These are phyloP conservation scores for Stagonosporopsis chrysanthemi DNA, from an alignment of 2,329 filamentous ascomycete genomes.

Conservation along the genomic window DNA sequence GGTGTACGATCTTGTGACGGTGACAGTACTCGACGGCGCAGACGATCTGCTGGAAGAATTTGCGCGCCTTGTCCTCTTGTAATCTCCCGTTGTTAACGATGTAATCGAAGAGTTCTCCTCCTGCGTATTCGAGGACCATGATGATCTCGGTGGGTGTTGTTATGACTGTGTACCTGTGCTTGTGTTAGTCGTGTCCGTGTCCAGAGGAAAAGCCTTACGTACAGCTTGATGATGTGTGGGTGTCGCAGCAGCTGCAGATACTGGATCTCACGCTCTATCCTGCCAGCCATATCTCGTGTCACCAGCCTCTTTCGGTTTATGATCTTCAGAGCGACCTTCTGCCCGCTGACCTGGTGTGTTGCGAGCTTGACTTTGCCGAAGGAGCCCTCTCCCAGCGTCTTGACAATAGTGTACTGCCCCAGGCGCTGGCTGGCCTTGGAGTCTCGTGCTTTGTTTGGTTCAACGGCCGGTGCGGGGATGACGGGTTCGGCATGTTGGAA, in stretches of 20 bases:
- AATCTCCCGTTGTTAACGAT: slow-evolving; percentile 94
- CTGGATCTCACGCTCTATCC: slow-evolving; percentile 97
- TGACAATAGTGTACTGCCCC: slow-evolving; percentile 88
- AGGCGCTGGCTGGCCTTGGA: slow-evolving; percentile 80
- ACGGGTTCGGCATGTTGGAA: slow-evolving; percentile 36
- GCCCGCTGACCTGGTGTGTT: slow-evolving; percentile 87
- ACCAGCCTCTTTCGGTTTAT: slow-evolving; percentile 96
- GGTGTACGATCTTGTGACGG: slow-evolving; percentile 97
- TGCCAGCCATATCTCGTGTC: slow-evolving; percentile 95
- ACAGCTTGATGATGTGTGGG: slow-evolving; percentile 99
- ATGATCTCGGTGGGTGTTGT: slow-evolving; percentile 94
- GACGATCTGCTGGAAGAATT: slow-evolving; percentile 99
- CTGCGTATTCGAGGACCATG: slow-evolving; percentile 98
- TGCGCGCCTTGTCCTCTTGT: slow-evolving; percentile 88
- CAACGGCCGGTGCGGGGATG: slow-evolving; percentile 29
- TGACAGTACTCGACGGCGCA: slow-evolving; percentile 99
- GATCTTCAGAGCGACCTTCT: slow-evolving; percentile 97
- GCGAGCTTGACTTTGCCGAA: slow-evolving; percentile 99
- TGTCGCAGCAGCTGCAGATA: slow-evolving; percentile 95
- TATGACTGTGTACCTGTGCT: slow-evolving; percentile 85
- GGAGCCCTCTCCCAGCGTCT: slow-evolving; percentile 92
- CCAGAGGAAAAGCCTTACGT: slow-evolving; percentile 46
- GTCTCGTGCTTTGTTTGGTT: slow-evolving; percentile 56
- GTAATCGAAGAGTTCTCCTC: slow-evolving; percentile 96
- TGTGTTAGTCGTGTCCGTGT: slow-evolving; percentile 12